Evolutionary conservation across 257 asterid genomes (phyloP).

Genomic region (Cruciata laevipes): DNA sequence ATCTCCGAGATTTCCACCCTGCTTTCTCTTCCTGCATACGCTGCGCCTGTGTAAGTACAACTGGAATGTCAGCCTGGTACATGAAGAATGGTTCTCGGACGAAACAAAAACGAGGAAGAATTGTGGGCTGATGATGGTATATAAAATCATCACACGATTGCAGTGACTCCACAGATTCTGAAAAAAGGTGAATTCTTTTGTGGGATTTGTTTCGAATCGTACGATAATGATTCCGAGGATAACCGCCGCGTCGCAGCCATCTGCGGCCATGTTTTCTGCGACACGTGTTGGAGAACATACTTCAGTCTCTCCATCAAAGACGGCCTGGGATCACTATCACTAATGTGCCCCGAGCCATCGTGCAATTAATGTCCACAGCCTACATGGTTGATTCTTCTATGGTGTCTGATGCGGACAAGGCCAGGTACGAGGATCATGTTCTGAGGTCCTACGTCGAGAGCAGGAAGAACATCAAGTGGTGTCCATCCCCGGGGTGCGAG

Average conservation of each 20-base stretch:
- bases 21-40: conserved; percentile 17
- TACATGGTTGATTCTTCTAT: conserved; percentile 7
- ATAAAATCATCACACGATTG: not conserved
- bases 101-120: conserved; percentile 19
- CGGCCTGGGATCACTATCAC: conserved; percentile 19
- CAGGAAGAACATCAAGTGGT: conserved; percentile 58
- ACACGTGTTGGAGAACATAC: conserved; percentile 20
- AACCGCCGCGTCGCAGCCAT: too few species aligned
- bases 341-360: conserved; percentile 24
- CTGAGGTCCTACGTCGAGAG: conserved; percentile 9
- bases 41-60: conserved; percentile 16
- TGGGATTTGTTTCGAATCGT: conserved; percentile 21
- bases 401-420: not conserved
- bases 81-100: conserved; percentile 40
- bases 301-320: conserved; percentile 7
- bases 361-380: conserved; percentile 17
- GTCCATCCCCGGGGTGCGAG: conserved; percentile 88
- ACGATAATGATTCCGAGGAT: not conserved
- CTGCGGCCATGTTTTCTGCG: conserved; percentile 23
- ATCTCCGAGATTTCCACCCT: conserved; percentile 9
- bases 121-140: conserved; percentile 17
- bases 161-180: not conserved
- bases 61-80: conserved; percentile 29
- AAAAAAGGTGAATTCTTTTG: conserved; percentile 1
- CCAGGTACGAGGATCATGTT: not conserved